Conservation (phyloP, 2,329 filamentous ascomycete genomes). For the Tolypocladium amazonense region DNA sequence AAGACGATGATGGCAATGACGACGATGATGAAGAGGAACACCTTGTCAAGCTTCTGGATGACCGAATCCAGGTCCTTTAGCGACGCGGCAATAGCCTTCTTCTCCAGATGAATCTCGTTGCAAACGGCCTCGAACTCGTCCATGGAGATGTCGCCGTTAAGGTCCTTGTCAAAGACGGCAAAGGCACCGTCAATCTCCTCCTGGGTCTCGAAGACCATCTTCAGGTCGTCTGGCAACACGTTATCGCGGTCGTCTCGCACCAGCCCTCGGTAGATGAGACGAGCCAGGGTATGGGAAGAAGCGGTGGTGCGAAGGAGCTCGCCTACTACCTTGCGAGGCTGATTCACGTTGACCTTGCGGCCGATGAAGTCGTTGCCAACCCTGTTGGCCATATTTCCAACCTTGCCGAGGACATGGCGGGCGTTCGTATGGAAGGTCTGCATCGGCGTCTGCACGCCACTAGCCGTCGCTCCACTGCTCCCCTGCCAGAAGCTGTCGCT, state of each 20-base stretch:
- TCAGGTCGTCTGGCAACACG: slow-evolving; percentile 68
- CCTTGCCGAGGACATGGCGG: slow-evolving; percentile 63
- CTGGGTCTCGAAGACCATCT: slow-evolving; percentile 64
- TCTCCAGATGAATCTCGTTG: slow-evolving; percentile 87
- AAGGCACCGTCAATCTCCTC: slow-evolving; percentile 89
- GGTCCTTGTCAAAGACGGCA: slow-evolving; percentile 86
- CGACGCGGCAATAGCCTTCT: slow-evolving; percentile 89
- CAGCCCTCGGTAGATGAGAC: slow-evolving; percentile 81
- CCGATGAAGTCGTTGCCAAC: slow-evolving; percentile 91
- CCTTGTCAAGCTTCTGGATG: slow-evolving; percentile 77
- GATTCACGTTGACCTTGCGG: slow-evolving; percentile 56
- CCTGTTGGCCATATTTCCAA: slow-evolving; percentile 75
- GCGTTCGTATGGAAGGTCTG: slow-evolving; percentile 64
- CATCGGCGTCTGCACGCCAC: slow-evolving; percentile 65
- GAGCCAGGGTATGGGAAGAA: slow-evolving; percentile 74
- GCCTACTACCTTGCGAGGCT: slow-evolving; percentile 76
- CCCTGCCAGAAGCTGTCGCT: slow-evolving; percentile 39
- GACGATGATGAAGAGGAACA: slow-evolving; percentile 78
- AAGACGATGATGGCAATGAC: slow-evolving; percentile 79
- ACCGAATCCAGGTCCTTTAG: slow-evolving; percentile 93
- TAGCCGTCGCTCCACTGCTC: slow-evolving; percentile 26
- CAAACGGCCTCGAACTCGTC: slow-evolving; percentile 89
- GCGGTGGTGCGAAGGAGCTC: slow-evolving; percentile 62
- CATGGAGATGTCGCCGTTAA: slow-evolving; percentile 94
- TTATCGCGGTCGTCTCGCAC: slow-evolving; percentile 65